Base-by-base conservation (phyloP, 2,329 filamentous ascomycete genomes). In the Keithomyces neogunnii region DNA sequence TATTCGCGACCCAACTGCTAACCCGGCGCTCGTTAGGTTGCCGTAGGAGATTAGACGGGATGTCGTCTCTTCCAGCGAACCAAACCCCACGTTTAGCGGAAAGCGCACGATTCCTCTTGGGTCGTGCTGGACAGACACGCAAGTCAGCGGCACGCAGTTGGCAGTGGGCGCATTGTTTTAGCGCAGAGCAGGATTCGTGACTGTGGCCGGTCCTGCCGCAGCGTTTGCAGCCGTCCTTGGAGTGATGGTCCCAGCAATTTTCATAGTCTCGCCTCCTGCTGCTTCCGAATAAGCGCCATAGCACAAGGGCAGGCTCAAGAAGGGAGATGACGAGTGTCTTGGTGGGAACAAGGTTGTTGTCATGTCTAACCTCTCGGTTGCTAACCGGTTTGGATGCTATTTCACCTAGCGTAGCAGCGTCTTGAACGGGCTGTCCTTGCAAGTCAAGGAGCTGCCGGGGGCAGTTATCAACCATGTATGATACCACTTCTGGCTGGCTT, bases 401-500 rank as follows among this genome's bases (percentile, higher is more conserved):
- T 19, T 19, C 19, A 19, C 1, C 39, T 51, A 26, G 30, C 30
- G 40, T 28, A 9, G 46, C 46, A 30, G 46, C 50, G 29, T 51
- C 44, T 4, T 35, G 45, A 6, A 47, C 45, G n/a, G 45, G 19
- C 4, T 44, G 6, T 31, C 42, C 47, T 8, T 49, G 50, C 28
- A 55, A 49, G 43, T 53, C 51, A 32, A n/a, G 39, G 26, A 55
- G 53, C 31, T 45, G 46, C 13, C 53, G 49, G 28, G 53, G 51
- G 51, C 52, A 55, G n/a, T 53, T 36, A 35, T 44, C 31, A 32
- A 56, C 51, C 7, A 50, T 46, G 50, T 56, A 53, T 26, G 50
- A 38, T 54, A 53, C 54, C 51, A 52, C 32, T 51, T 53, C 50
- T 50, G 50, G n/a, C 51, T 54, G 5, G 50, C 52, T 40, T 58